phyloP scores from a whole-genome alignment of 164 flowering plant genomes.

The Nymphaea thermarum region DNA sequence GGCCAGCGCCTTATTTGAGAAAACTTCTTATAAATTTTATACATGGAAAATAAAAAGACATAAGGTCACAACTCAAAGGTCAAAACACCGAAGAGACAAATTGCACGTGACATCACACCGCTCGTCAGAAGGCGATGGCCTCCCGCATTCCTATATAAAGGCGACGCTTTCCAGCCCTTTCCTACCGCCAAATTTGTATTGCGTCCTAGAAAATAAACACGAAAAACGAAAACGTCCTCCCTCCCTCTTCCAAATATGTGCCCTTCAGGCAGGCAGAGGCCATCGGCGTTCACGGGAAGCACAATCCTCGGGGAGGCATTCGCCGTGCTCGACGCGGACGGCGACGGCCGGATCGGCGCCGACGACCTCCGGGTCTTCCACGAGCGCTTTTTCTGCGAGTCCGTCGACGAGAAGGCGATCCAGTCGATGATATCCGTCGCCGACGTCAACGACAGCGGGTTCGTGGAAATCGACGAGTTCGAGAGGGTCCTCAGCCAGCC shows the following conservation, averaged over 20 bases:
- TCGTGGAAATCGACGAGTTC: conserved; percentile 75
- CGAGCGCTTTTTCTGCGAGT: conserved; percentile 4
- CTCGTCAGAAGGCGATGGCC: no score
- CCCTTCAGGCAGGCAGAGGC: conserved; percentile 37
- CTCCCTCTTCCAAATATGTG: conserved; percentile 36
- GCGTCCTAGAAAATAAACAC: no score
- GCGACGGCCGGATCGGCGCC: conserved; percentile 76
- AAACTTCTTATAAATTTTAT: no score
- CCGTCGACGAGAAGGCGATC: conserved; percentile 38
- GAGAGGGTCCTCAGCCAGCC: conserved; percentile 30
- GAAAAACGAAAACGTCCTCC: background rate
- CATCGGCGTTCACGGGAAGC: background rate
- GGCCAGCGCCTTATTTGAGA: no score
- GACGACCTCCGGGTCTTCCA: conserved; percentile 40
- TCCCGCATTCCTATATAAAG: no score
- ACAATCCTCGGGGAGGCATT: conserved; percentile 49
- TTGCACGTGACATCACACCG: no score
- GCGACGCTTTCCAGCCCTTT: no score
- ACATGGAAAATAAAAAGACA: no score
- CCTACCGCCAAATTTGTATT: no score
- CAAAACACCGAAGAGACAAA: no score
- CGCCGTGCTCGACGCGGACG: conserved; percentile 67
- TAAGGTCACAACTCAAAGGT: no score
- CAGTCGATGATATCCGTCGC: conserved; percentile 71
- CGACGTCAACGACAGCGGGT: conserved; percentile 56